Evolutionary conservation across 2,329 filamentous ascomycete species (phyloP), one percentile per base, ranked within the genome.

Genomic region (Talaromyces sp.): DNA sequence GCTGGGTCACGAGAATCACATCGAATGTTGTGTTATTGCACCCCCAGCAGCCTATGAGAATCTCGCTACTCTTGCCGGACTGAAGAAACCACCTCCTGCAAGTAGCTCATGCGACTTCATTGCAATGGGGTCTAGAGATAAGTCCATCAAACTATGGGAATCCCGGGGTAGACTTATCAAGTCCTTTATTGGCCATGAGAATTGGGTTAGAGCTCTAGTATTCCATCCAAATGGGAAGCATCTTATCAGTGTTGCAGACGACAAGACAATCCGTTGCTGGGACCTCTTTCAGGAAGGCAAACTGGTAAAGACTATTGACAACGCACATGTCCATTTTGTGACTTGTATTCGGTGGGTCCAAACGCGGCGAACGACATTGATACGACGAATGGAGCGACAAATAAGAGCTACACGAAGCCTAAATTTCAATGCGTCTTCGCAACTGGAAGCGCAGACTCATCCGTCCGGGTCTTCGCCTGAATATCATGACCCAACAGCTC

Each of bases 241-340:
- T 72, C 84, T 98, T 1, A 80, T 98, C 8, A 93, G 90, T 8
- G 91, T 91, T 22, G 86, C 90, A 17, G 94, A 97, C 75, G 94
- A 97, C 80, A 96, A 95, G 81, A 93, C 92, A 5, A 84, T 97
- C 67, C 85, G 93, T 64, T 97, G 93, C 81, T 98, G 94, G 94
- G 94, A 98, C 80, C 82, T 97, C 29, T 85, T 86, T 29, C 93
- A 97, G 75, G 92, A 96, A 76, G 92, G 91, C 51, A 93, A 93
- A 73, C 93, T 92, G 71, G 92, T 97, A 70, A 94, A 94, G 78
- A 89, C 88, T 0, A 81, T 97, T n/a, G 83, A 85, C 43, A 91
- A 92, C 68, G 88, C 88, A 0, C 92, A 96, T 74, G 88, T 85
- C 5, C 92, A 93, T 74, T 97, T 98, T 72, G 87, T 97, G 59